Evolutionary conservation across 176 grass and related monocot species (phyloP), one percentile per base, ranked within the genome.

Genomic region (Aechmea fasciata): DNA sequence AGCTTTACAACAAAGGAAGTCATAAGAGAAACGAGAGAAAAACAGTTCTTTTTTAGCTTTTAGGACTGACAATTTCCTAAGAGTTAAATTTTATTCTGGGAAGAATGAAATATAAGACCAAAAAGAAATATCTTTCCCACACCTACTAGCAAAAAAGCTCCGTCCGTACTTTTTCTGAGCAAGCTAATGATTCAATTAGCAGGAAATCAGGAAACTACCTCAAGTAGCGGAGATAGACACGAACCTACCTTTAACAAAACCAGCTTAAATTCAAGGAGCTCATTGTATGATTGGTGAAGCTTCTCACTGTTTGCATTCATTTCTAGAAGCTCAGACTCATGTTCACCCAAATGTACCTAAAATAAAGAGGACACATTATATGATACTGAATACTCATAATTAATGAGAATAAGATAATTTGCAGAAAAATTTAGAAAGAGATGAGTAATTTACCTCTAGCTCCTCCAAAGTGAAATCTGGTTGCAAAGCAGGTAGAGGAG

Each of bases 191-290:
- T 41, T 41, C 2, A 13, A 63, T 18, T 18, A 72, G 52, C 52
- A 78, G 49, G 4, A 49, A 26, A 29, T 47, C 33, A 51, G 62
- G 65, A 28, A 49, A 49, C 13, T 13, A 69, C 28, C 17, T 17
- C 61, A 70, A 68, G n/a, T 63, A 67, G 26, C 25, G 26, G 50
- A 64, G 48, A 66, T 67, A 63, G 72, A 77, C 3, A 13, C 79
- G 81, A 84, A 72, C 93, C 75, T 94, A 99, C 95, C 87, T 99
- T 99, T 82, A 85, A 85, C 63, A 99, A 84, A 75, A 99, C 95
- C 75, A 90, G 73, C 82, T 99, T 99, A 84, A 88, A 99, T 82
- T 99, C 95, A 82, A 99, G 80, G 75, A 99, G 95, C 72, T 99
- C 95, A 68, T 94, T 99, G 77, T 88, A 99, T 77, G 87, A 83